Evolutionary conservation across 2,329 filamentous ascomycete species (phyloP).

Genomic region (Lasiodiplodia theobromae): DNA sequence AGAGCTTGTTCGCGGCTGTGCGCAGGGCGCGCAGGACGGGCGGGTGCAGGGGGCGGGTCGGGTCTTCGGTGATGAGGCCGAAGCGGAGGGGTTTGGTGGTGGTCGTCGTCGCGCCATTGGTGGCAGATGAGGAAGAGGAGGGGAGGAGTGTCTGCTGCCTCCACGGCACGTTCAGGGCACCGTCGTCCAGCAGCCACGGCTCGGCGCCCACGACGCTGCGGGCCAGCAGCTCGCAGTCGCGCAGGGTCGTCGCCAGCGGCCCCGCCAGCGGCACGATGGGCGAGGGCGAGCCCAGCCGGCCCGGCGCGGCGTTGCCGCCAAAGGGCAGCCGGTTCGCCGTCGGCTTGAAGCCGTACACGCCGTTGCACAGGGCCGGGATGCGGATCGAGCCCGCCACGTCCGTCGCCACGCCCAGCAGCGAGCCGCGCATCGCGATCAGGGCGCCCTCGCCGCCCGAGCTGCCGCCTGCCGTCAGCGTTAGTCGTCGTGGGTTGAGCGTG

Average conservation of each 20-base stretch:
- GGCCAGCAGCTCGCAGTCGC: conserved; percentile 53
- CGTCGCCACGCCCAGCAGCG: conserved; percentile 67
- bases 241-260: conserved; percentile 51
- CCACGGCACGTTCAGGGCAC: conserved; percentile 57
- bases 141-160: conserved; percentile 34
- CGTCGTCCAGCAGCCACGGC: conserved; percentile 56
- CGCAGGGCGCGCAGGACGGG: conserved; percentile 49
- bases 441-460: conserved; percentile 71
- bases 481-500: conserved; percentile 69
- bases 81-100: conserved; percentile 26
- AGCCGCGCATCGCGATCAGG: conserved; percentile 65
- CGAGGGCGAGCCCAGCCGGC: conserved; percentile 27
- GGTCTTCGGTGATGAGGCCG: conserved; percentile 41
- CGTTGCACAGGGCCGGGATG: conserved; percentile 82
- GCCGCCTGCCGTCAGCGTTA: conserved; percentile 67
- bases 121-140: not conserved
- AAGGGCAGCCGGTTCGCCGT: conserved; percentile 55
- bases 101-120: conserved; percentile 28
- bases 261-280: conserved; percentile 51
- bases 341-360: conserved; percentile 49
- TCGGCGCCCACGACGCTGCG: conserved; percentile 48
- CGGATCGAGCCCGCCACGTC: conserved; percentile 70
- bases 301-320: conserved; percentile 37
- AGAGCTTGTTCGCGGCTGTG: conserved; percentile 49
- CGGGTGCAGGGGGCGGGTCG: conserved; percentile 47